Conservation (phyloP, 2,329 filamentous ascomycete genomes). For the Helicocarpus griseus region DNA sequence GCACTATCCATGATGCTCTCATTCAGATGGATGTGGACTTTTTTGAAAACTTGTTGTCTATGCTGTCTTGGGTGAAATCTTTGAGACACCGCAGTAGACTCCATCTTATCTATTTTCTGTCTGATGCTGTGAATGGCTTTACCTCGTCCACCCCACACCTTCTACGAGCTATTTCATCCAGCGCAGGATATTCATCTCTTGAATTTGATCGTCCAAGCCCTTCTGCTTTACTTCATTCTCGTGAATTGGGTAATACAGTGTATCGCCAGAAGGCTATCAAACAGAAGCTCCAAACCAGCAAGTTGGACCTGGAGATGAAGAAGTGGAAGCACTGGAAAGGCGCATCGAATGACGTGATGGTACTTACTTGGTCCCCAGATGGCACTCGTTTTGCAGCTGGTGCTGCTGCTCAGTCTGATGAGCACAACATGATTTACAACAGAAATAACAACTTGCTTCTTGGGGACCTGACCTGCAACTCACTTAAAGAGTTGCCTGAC, state of each 20-base stretch:
- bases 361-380: constrained; percentile 47
- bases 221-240: constrained; percentile 18
- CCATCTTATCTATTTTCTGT: constrained; percentile 16
- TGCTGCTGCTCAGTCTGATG: constrained; percentile 46
- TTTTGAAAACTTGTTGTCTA: not conserved
- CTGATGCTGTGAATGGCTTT: constrained; percentile 14
- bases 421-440: constrained; percentile 52
- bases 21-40: not conserved
- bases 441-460: constrained; percentile 47
- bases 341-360: constrained; percentile 49
- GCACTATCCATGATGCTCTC: not conserved
- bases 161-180: constrained; percentile 5
- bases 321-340: constrained; percentile 44
- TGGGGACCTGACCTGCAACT: constrained; percentile 35
- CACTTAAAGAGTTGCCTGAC: constrained; percentile 44
- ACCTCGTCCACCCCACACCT: constrained; percentile 13
- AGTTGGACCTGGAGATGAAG: no score
- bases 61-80: not conserved
- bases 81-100: constrained; percentile 13
- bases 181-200: not conserved
- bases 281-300: constrained; percentile 21
- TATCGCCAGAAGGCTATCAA: constrained; percentile 10
- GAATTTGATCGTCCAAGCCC: not conserved
- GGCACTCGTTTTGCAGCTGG: constrained; percentile 48
- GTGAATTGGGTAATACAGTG: constrained; percentile 20